Evolutionary conservation across 2,329 filamentous ascomycete species (phyloP).

Genomic region (Paraconiothyrium brasiliense): DNA sequence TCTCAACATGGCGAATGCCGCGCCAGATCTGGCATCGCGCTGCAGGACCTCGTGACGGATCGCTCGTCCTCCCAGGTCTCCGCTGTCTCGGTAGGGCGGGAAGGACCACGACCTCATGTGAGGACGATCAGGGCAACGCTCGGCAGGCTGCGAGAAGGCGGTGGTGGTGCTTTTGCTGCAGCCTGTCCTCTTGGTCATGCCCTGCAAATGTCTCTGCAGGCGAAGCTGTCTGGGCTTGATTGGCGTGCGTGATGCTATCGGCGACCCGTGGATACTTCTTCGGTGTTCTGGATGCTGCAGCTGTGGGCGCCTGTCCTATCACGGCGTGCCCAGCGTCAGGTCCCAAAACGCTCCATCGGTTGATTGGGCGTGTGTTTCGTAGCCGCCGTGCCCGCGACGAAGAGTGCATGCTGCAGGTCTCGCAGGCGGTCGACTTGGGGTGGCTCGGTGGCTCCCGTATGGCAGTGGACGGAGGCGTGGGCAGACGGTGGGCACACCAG

Average conservation of each 20-base stretch:
- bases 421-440: slow-evolving; percentile 36
- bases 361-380: slow-evolving; percentile 45
- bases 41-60: slow-evolving; percentile 23
- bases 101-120: slow-evolving; percentile 10
- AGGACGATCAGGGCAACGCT: slow-evolving; percentile 21
- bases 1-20: neutral
- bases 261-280: slow-evolving; percentile 23
- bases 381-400: slow-evolving; percentile 34
- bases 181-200: slow-evolving; percentile 37
- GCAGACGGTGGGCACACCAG: slow-evolving; percentile 11
- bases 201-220: slow-evolving; percentile 21
- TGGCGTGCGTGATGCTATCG: slow-evolving; percentile 28
- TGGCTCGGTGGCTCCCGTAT: slow-evolving; percentile 25
- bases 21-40: slow-evolving; percentile 15
- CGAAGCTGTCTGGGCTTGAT: slow-evolving; percentile 32
- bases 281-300: slow-evolving; percentile 39
- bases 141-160: slow-evolving; percentile 16
- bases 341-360: slow-evolving; percentile 25
- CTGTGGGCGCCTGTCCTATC: slow-evolving; percentile 30
- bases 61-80: slow-evolving; percentile 8
- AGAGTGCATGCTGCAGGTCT: slow-evolving; percentile 19
- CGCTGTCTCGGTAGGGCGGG: slow-evolving; percentile 18
- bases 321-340: slow-evolving; percentile 22
- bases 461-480: slow-evolving; percentile 10
- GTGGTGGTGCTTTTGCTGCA: slow-evolving; percentile 25